Evolutionary conservation across 2,329 filamentous ascomycete species (phyloP).

Genomic region (Penicillium sp.): DNA sequence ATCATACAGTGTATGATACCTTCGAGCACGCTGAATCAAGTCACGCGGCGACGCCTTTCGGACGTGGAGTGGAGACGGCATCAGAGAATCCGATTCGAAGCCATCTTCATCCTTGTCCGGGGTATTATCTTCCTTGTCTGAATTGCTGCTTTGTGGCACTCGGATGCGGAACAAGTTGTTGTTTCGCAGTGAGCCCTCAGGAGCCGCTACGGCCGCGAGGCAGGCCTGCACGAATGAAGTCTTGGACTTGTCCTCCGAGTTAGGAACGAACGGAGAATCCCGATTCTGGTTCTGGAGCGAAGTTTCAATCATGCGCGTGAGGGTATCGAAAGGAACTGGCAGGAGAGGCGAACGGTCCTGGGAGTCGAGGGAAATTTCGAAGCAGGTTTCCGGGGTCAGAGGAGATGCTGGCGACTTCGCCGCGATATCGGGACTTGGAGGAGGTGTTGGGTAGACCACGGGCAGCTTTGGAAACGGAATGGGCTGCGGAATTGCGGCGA

Average conservation of each 20-base stretch:
- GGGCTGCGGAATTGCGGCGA: conserved; percentile 28
- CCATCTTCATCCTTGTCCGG: conserved; percentile 5
- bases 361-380: conserved; percentile 13
- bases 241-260: conserved; percentile 2
- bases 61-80: conserved; percentile 33
- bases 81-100: conserved; percentile 12
- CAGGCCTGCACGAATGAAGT: conserved; percentile 6
- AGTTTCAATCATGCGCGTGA: conserved; percentile 34
- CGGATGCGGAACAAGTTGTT: conserved; percentile 1
- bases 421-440: not conserved
- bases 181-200: conserved; percentile 3
- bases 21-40: not conserved
- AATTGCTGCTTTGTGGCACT: not conserved
- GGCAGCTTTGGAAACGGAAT: conserved; percentile 10
- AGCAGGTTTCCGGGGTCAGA: conserved; percentile 4
- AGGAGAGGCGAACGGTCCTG: conserved; percentile 15
- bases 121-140: not conserved
- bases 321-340: conserved; percentile 6
- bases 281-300: not conserved
- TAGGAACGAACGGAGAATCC: conserved; percentile 33
- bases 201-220: conserved; percentile 8
- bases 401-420: not conserved
- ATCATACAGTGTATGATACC: not conserved
- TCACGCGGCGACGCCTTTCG: conserved; percentile 20
- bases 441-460: not conserved